Percentiles rank a stretch among this genome's conserved stretches.
These are phyloP conservation scores for Tagetes patula DNA, from an alignment of 129 eudicot genomes.

Conservation along the genomic window DNA sequence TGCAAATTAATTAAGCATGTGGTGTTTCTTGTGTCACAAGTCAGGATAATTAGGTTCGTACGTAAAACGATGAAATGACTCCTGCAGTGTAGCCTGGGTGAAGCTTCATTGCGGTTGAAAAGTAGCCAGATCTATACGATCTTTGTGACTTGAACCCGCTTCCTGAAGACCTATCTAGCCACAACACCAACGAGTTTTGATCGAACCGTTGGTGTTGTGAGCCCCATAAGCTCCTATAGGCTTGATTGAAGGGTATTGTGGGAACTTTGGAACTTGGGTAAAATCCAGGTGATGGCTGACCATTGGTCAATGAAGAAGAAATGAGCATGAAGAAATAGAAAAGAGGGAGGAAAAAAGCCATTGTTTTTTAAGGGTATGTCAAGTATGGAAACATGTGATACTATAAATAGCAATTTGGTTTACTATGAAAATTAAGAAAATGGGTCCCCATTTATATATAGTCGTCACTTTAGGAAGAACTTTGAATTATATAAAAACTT, in stretches of 20 bases:
- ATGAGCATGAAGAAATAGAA: conserved; percentile 38
- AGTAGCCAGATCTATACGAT: conserved; percentile 67
- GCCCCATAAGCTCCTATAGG: conserved; percentile 73
- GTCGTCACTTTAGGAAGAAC: conserved; percentile 9
- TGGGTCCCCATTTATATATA: not conserved
- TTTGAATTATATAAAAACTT: too few species aligned
- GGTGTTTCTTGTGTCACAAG: conserved; percentile 14
- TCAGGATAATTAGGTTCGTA: conserved; percentile 24
- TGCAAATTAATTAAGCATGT: conserved; percentile 3
- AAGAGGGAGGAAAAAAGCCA: conserved; percentile 37
- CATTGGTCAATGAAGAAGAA: conserved; percentile 40
- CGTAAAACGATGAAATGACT: conserved; percentile 75
- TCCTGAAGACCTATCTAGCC: conserved; percentile 80
- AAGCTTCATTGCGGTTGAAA: conserved; percentile 70
- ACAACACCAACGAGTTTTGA: conserved; percentile 49
- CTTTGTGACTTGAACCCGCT: conserved; percentile 76
- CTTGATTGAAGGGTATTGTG: conserved; percentile 56
- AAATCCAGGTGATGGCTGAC: conserved; percentile 83
- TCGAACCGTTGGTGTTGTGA: conserved; percentile 75
- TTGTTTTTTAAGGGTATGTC: conserved; percentile 16
- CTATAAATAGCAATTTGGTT: conserved; percentile 30
- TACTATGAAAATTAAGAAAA: not conserved
- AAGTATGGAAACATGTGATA: conserved; percentile 22
- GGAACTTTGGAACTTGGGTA: conserved; percentile 68
- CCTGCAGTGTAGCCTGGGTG: conserved; percentile 95